Base-by-base conservation (phyloP, 2,329 filamentous ascomycete genomes). In the Atkinsonella texensis region DNA sequence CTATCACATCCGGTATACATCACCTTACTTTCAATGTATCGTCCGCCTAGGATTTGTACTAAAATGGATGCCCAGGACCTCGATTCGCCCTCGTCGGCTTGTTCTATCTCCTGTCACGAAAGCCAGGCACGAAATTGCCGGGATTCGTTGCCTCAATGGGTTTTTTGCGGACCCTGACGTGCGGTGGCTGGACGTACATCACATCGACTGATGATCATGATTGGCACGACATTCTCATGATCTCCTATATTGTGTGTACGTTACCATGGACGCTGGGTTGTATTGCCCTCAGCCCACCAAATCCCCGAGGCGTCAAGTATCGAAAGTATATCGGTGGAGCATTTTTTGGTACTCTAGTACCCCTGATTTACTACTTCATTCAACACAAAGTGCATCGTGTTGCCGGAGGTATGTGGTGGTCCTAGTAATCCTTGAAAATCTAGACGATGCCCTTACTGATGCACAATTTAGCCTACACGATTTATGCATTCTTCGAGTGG, bases 161-260 rank as follows among this genome's bases (percentile, higher is more conserved):
- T 52, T 59, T 96, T 49, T 84, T 97, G 63, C 83, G 93, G 60
- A 96, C 91, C 10, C 71, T 97, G 53, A 95, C 89, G 4, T 98
- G 93, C 64, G 93, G 91, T 60, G 93, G 93, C 53, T 98, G 93
- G 91, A 96, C 93, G 50, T 98, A 97, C 68, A 83, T 98, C 55
- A 98, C 93, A 28, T 97, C 93, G 55, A 98, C 93, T 43, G 93
- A 98, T 66, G 89, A 97, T 66, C 93, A 98, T 68, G 83, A 95
- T 69, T 97, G 89, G 90, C 93, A 98, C 67, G 93, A 98, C 64
- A 91, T 97, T 56, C 91, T 98, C 67, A 98, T 98, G 93, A 96
- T 98, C 60, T 94, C 89, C 13, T 98, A 98, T 68, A 76, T 98
- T 52, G 84, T 98, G 45, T 86, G 89, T 35, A 97, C 93, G 2